These are phyloP conservation scores for Fistulinella cinereoalba DNA, from an alignment of 1,284 basidiomycete species.

Conservation along the genomic window DNA sequence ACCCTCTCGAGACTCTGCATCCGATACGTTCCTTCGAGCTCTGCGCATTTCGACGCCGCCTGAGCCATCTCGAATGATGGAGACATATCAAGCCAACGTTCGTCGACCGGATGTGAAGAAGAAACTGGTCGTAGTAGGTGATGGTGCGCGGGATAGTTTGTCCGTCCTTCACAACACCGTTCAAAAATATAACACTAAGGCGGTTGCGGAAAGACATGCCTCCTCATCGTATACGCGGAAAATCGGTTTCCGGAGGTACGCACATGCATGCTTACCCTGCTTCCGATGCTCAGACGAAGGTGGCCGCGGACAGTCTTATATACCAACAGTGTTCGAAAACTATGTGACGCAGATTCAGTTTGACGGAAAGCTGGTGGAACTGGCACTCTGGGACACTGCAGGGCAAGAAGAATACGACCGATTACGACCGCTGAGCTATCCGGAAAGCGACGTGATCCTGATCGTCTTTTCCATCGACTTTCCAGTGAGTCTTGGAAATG, in stretches of 20 bases:
- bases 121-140: slow-evolving; percentile 89
- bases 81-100: slow-evolving; percentile 25
- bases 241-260: slow-evolving; percentile 96
- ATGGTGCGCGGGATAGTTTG: slow-evolving; percentile 58
- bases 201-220: slow-evolving; percentile 86
- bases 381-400: slow-evolving; percentile 99
- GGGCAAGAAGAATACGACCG: slow-evolving; percentile 99
- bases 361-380: slow-evolving; percentile 96
- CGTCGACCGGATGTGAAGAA: slow-evolving; percentile 77
- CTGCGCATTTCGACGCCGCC: background rate
- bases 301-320: slow-evolving; percentile 75
- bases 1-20: no score
- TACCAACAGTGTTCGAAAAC: slow-evolving; percentile 97
- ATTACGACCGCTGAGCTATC: slow-evolving; percentile 96
- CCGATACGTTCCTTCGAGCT: background rate
- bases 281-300: slow-evolving; percentile 11
- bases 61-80: slow-evolving; percentile 18
- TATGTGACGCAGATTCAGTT: slow-evolving; percentile 97
- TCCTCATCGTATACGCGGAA: slow-evolving; percentile 94
- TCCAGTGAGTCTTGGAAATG: slow-evolving; percentile 98
- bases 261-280: slow-evolving; percentile 12
- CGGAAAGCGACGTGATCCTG: slow-evolving; percentile 98
- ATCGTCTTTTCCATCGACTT: slow-evolving; percentile 98
- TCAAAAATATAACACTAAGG: slow-evolving; percentile 43
- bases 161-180: slow-evolving; percentile 33